A percentile compares a stretch with the other conserved stretches of the same genome.
Evolutionary conservation across 176 grass and related monocot species (phyloP).

Genomic region (Hordeum vulgare): MorexV3_pseudomolecules_assembly NC_058523.1:517602043-517602542

Average conservation of each 20-base stretch:
- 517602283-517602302: conserved; percentile 56
- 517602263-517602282: conserved; percentile 69
- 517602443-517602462: conserved; percentile 52
- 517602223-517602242: conserved; percentile 53
- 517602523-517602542: conserved; percentile 45
- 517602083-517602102: conserved; percentile 44
- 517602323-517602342: conserved; percentile 47
- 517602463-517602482: conserved; percentile 31
- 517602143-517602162: conserved; percentile 30
- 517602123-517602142: conserved; percentile 44
- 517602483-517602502: conserved; percentile 15
- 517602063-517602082: background rate
- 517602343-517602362: conserved; percentile 57
- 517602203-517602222: conserved; percentile 50
- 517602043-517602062: background rate
- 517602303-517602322: conserved; percentile 52
- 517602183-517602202: conserved; percentile 46
- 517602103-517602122: conserved; percentile 41
- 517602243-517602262: conserved; percentile 68
- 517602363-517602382: conserved; percentile 69
- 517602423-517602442: conserved; percentile 47
- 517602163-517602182: conserved; percentile 57
- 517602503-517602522: background rate
- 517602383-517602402: conserved; percentile 58
- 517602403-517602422: conserved; percentile 56